These are phyloP conservation scores for Rhodomyrtus tomentosa DNA, from an alignment of 345 rosid genomes.

Conservation along the genomic window DNA sequence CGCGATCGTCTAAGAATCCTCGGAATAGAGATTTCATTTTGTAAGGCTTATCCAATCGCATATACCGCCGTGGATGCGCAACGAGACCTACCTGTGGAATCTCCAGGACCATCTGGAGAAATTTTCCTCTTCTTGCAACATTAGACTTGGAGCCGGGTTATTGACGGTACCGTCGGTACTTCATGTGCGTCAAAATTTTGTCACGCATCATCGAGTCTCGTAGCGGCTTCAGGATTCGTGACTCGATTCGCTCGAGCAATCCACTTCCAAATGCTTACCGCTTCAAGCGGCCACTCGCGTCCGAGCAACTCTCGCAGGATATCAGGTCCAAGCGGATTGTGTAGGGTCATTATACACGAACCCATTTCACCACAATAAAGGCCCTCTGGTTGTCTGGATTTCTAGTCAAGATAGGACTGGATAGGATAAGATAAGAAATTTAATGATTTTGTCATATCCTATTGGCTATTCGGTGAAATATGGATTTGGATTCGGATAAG, in stretches of 20 bases:
- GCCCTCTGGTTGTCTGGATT: too few relatives aligned
- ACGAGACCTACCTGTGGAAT: not conserved
- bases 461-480: too few relatives aligned
- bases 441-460: too few relatives aligned
- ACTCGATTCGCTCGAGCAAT: not conserved
- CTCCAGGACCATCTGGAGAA: not conserved
- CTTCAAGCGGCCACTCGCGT: not conserved
- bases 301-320: not conserved
- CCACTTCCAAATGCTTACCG: not conserved
- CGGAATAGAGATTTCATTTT: not conserved
- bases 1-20: too few relatives aligned
- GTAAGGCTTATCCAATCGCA: not conserved
- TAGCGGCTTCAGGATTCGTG: not conserved
- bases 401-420: too few relatives aligned
- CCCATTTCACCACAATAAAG: too few relatives aligned
- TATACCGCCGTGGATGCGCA: not conserved
- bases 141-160: not conserved
- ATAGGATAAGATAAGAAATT: too few relatives aligned
- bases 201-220: not conserved
- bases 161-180: not conserved
- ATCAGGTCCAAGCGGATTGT: not conserved
- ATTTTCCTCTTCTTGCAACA: not conserved
- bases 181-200: accelerated
- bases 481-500: too few relatives aligned
- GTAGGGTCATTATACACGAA: not conserved